Evolutionary conservation across 2,329 filamentous ascomycete species (phyloP).

Genomic region (Calonectria naviculata): DNA sequence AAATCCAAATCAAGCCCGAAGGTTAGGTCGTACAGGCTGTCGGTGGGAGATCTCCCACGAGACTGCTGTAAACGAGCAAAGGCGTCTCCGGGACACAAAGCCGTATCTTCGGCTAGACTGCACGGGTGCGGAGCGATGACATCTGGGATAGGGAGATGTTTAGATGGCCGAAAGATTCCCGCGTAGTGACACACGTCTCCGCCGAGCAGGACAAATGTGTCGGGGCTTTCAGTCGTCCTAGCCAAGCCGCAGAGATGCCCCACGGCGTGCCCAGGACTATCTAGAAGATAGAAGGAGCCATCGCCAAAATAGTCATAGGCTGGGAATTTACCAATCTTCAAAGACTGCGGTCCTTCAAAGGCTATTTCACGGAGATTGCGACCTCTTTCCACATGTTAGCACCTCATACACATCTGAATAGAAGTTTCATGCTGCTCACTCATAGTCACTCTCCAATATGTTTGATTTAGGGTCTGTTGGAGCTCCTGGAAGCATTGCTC

Average conservation of each 20-base stretch:
- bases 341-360: conserved; percentile 33
- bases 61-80: conserved; percentile 29
- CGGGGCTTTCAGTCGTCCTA: conserved; percentile 44
- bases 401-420: accelerated
- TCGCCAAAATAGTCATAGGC: conserved; percentile 56
- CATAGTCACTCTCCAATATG: conserved; percentile 49
- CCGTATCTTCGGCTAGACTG: background rate
- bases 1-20: conserved; percentile 32
- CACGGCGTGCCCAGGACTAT: conserved; percentile 52
- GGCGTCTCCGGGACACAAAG: conserved; percentile 30
- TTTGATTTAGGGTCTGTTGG: conserved; percentile 50
- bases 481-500: conserved; percentile 57
- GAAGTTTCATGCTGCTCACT: conserved; percentile 23
- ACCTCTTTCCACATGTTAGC: conserved; percentile 15
- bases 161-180: conserved; percentile 50
- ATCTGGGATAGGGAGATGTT: conserved; percentile 46
- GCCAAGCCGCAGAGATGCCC: conserved; percentile 56
- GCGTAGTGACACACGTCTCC: conserved; percentile 55
- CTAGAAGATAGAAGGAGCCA: conserved; percentile 54
- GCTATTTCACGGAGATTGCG: conserved; percentile 42
- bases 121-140: conserved; percentile 38
- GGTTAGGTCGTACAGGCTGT: conserved; percentile 31
- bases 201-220: conserved; percentile 54
- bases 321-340: conserved; percentile 49
- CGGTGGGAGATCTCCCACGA: conserved; percentile 26